phyloP scores from a whole-genome alignment of 306 rosid genomes.

The Begonia fuchsioides region DNA sequence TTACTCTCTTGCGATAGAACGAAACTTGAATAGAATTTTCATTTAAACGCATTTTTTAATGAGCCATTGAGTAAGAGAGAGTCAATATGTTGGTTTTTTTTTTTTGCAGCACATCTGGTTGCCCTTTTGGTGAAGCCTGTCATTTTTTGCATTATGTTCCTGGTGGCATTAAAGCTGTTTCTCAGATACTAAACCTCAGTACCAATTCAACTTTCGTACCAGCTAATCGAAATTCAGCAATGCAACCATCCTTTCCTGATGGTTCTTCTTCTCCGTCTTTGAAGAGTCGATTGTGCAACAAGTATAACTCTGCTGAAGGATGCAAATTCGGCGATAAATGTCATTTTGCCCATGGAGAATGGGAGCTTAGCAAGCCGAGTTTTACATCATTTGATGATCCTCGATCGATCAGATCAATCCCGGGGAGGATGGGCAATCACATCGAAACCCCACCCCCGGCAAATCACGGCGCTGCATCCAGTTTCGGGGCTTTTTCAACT shows the following conservation, averaged over 20 bases:
- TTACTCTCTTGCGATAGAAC: not conserved
- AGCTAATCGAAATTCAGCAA: slow-evolving; percentile 28
- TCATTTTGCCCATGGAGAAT: slow-evolving; percentile 61
- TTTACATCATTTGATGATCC: slow-evolving; percentile 47
- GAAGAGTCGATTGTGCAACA: slow-evolving; percentile 75
- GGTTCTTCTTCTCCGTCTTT: slow-evolving; percentile 61
- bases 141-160: slow-evolving; percentile 80
- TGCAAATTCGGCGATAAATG: slow-evolving; percentile 85
- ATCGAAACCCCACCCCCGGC: slow-evolving; percentile 24
- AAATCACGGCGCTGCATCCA: slow-evolving; percentile 39
- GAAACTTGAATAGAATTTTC: not conserved
- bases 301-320: slow-evolving; percentile 64
- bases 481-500: slow-evolving; percentile 71
- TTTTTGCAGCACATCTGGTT: slow-evolving; percentile 78
- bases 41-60: not conserved
- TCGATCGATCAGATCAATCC: slow-evolving; percentile 24
- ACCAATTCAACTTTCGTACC: slow-evolving; percentile 37
- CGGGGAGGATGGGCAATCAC: slow-evolving; percentile 40
- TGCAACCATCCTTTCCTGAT: slow-evolving; percentile 54
- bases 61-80: too few relatives aligned
- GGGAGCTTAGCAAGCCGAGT: slow-evolving; percentile 74
- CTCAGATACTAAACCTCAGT: slow-evolving; percentile 51
- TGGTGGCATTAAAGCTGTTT: slow-evolving; percentile 62
- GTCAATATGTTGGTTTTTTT: not conserved
- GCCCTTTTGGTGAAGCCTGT: slow-evolving; percentile 90